These are phyloP conservation scores for Guyanaporus albipodus DNA, from an alignment of 768 basidiomycete species.

Conservation along the genomic window DNA sequence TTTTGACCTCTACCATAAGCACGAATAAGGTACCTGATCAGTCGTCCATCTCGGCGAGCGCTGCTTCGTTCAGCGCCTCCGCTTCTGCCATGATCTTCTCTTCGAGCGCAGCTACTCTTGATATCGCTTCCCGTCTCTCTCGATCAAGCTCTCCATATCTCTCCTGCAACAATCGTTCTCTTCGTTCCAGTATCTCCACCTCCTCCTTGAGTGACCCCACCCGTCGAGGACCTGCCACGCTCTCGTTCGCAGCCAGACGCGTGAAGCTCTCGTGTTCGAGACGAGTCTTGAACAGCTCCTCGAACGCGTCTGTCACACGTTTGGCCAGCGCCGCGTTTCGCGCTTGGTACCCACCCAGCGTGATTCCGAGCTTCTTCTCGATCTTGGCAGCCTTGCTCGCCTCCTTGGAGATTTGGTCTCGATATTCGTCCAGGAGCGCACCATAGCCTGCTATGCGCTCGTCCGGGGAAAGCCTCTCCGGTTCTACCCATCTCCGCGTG, in stretches of 20 bases:
- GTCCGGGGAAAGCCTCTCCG: slow-evolving; percentile 50
- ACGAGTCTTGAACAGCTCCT: slow-evolving; percentile 61
- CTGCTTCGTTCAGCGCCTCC: slow-evolving; percentile 75
- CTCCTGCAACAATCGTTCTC: slow-evolving; percentile 77
- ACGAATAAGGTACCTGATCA: slow-evolving; percentile 16
- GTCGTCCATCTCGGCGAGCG: slow-evolving; percentile 59
- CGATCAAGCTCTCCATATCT: slow-evolving; percentile 79
- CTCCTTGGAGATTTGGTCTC: slow-evolving; percentile 74
- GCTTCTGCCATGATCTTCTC: slow-evolving; percentile 86
- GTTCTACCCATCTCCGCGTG: slow-evolving; percentile 63
- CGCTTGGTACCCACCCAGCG: slow-evolving; percentile 87
- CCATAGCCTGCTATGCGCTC: slow-evolving; percentile 63
- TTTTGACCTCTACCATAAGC: too few species aligned
- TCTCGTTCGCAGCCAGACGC: slow-evolving; percentile 68
- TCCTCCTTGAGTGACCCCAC: slow-evolving; percentile 81
- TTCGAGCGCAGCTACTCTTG: slow-evolving; percentile 62
- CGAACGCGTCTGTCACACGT: slow-evolving; percentile 63
- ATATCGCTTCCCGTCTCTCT: slow-evolving; percentile 59
- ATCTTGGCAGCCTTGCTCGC: slow-evolving; percentile 75
- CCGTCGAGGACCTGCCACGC: slow-evolving; percentile 70
- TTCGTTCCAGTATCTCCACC: slow-evolving; percentile 71
- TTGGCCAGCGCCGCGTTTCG: slow-evolving; percentile 64
- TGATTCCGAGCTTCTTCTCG: slow-evolving; percentile 87
- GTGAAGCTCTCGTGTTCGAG: slow-evolving; percentile 79
- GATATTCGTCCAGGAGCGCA: slow-evolving; percentile 54